Evolutionary conservation across 352 stramenopile genomes (phyloP).

Genomic region (Albugo laibachii): DNA sequence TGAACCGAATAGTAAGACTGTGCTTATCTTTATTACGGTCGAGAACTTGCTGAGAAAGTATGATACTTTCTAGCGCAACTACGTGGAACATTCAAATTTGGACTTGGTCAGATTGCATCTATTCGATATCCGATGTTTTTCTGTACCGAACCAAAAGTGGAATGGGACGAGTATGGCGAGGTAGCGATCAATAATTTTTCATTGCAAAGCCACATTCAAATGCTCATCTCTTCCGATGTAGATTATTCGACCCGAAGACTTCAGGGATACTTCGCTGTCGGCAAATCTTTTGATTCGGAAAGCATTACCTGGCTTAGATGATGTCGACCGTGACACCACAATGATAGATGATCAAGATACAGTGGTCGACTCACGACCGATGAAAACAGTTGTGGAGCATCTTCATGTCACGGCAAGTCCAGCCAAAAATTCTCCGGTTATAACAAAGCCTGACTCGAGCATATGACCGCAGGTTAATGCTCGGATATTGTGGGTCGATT

Average conservation of each 20-base stretch:
- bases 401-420: constrained; percentile 31
- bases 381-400: constrained; percentile 59
- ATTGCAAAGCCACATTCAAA: not conserved
- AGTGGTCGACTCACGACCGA: constrained; percentile 39
- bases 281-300: constrained; percentile 12
- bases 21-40: constrained; percentile 5
- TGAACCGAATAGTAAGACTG: constrained; percentile 33
- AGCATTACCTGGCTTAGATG: not conserved
- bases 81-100: constrained; percentile 70
- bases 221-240: constrained; percentile 5
- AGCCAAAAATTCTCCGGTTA: not conserved
- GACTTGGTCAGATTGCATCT: constrained; percentile 61
- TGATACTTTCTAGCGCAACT: constrained; percentile 27
- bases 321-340: constrained; percentile 25
- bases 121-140: constrained; percentile 81
- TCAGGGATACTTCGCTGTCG: constrained; percentile 47
- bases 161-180: constrained; percentile 81
- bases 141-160: constrained; percentile 61
- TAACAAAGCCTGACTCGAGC: no score
- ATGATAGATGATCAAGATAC: constrained; percentile 46
- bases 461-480: constrained; percentile 26
- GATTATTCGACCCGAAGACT: constrained; percentile 72
- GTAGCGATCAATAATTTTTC: constrained; percentile 6
- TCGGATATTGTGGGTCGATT: constrained; percentile 65
- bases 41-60: not conserved